A percentile compares a stretch with the other conserved stretches of the same genome.
Evolutionary conservation across 305 asterid species (phyloP).

Genomic region (Fraxinus angustifolia): DNA sequence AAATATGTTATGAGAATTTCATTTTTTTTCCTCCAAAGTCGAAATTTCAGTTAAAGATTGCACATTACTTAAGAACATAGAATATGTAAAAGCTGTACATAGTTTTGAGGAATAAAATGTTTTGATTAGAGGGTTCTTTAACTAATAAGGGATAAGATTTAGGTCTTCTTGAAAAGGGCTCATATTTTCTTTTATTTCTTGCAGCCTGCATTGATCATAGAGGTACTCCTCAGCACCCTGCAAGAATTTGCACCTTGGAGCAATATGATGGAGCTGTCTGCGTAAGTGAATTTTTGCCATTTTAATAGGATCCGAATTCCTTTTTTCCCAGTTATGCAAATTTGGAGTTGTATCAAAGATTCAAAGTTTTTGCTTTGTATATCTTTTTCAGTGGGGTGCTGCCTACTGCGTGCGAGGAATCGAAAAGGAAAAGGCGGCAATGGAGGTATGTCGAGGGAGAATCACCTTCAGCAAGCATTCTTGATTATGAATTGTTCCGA

Average conservation of each 20-base stretch:
- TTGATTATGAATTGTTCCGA: neutral
- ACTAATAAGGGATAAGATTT: neutral
- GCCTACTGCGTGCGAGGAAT: slow-evolving; percentile 85
- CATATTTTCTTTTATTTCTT: neutral
- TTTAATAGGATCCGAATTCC: neutral
- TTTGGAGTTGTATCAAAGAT: neutral
- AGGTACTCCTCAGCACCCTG: slow-evolving; percentile 94
- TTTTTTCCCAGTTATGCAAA: neutral
- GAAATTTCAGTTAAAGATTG: neutral
- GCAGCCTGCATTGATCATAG: slow-evolving; percentile 95
- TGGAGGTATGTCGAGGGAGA: slow-evolving; percentile 49
- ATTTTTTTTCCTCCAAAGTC: neutral
- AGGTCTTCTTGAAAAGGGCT: neutral
- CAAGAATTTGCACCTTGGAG: slow-evolving; percentile 92
- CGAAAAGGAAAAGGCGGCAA: slow-evolving; percentile 66
- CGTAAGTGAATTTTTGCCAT: slow-evolving; percentile 45
- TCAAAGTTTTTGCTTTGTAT: neutral
- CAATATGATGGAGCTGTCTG: slow-evolving; percentile 58
- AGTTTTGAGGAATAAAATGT: neutral
- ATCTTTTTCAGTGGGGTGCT: slow-evolving; percentile 79
- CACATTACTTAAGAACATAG: neutral
- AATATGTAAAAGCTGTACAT: neutral
- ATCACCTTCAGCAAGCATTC: neutral
- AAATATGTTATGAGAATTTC: neutral
- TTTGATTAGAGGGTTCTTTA: neutral